Base-by-base conservation (phyloP, 1,284 basidiomycete genomes). In the Tremellales sp. region DNA sequence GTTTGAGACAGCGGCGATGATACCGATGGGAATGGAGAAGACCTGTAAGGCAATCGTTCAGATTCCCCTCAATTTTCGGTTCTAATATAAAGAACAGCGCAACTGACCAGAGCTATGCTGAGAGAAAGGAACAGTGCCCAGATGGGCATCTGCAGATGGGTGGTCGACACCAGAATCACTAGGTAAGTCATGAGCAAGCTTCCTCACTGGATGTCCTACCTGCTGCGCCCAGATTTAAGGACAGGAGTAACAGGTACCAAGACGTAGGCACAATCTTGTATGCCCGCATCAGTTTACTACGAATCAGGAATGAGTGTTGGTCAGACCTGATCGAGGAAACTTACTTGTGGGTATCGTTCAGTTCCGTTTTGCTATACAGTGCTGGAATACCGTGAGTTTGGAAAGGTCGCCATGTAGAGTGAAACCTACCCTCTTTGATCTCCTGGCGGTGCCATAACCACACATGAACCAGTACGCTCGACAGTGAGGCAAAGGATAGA, bases 381-480 rank as follows among this genome's bases (percentile, higher is more conserved):
- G 76, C 76, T 70, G 31, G 8, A 41, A 24, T 10, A 37, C 40
- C 29, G 18, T 33, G 3, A 16, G 9, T 7, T 7, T 22, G 27
- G 37, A 24, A 22, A 27, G 12, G 13, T 9, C 37, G 27, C 16
- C 8, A 22, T 14, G 12, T 10, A 24, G 13, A 13, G n/a, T 9
- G 14, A 1, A 40, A 38, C 57, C 45, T 19, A 70, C 68, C 68
- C 24, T 67, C 56, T 39, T 65, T 65, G 51, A 78, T 75, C 53
- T 78, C 77, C 9, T 69, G 60, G 27, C 75, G 60, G 51, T 78
- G 76, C 75, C 76, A 78, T 2, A 78, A 64, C 55, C 70, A 67
- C 14, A 78, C 76, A 50, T 78, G 76, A 3, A 72, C 71, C 33
- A 77, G 58, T 5, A 77, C 73, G 40, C 74, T 74, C 0, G 75